phyloP scores from a whole-genome alignment of 2,329 filamentous ascomycete species.

The Apiospora pterosperma region DNA sequence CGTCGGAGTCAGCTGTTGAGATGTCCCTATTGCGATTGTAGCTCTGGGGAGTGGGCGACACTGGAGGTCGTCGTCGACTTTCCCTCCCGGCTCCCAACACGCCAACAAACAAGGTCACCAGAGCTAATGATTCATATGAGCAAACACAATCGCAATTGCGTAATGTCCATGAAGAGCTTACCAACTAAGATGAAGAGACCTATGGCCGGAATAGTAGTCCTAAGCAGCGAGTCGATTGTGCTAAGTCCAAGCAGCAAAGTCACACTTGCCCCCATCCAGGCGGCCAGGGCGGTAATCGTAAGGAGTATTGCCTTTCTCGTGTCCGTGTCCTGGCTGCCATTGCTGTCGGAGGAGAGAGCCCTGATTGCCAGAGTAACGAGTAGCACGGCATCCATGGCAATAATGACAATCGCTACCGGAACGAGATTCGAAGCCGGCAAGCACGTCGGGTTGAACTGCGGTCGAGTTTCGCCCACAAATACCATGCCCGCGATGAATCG shows the following conservation, averaged over 20 bases:
- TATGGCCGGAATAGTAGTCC: constrained; percentile 48
- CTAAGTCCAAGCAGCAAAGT: constrained; percentile 47
- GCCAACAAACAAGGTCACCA: constrained; percentile 37
- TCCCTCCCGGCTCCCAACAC: constrained; percentile 28
- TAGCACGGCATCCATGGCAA: constrained; percentile 44
- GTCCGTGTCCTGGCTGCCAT: constrained; percentile 22
- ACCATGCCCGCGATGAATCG: constrained; percentile 52
- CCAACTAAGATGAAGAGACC: constrained; percentile 48
- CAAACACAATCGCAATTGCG: background rate
- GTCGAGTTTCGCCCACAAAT: constrained; percentile 52
- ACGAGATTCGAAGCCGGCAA: constrained; percentile 42
- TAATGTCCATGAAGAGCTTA: constrained; percentile 28
- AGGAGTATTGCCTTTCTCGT: constrained; percentile 39
- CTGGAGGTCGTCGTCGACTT: constrained; percentile 28
- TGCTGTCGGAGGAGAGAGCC: constrained; percentile 36
- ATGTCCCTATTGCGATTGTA: constrained; percentile 34
- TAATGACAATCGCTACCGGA: constrained; percentile 41
- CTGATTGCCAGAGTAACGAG: constrained; percentile 38
- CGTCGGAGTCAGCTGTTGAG: constrained; percentile 37
- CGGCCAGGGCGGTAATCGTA: constrained; percentile 39
- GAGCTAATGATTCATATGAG: constrained; percentile 20
- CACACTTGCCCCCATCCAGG: constrained; percentile 53
- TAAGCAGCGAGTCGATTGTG: constrained; percentile 37
- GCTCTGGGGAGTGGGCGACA: constrained; percentile 36
- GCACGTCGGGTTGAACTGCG: constrained; percentile 50